Base-by-base conservation (phyloP, 352 stramenopile species). In the Discostella stelligera region DNA sequence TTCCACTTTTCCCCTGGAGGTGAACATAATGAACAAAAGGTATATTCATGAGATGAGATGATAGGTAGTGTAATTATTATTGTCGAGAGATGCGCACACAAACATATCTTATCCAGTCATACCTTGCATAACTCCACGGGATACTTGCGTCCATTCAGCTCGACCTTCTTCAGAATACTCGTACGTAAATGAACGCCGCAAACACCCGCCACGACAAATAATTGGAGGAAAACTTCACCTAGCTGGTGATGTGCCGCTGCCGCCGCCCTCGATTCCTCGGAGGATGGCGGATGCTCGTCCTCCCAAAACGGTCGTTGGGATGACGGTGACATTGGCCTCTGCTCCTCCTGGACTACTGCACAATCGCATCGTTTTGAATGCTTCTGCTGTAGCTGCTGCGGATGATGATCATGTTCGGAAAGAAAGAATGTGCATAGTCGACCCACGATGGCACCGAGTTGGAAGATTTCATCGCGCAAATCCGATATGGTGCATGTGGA, bases 131-230 rank as follows among this genome's bases (percentile, higher is more conserved):
- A 66, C 71, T 94, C 83, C 14, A 90, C 86, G n/a, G 88, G 88
- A 80, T 94, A 94, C 71, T 94, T 94, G 10, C 60, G 55, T 18
- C 54, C 71, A 72, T 94, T 94, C 11, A 92, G 60, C 65, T 88
- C 82, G 71, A 98, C 95, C 86, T 98, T 98, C 71, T 96, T 93
- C 25, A 95, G 89, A 41, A 97, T 91, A 50, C 92, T 94, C 14
- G 86, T 77, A 21, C 92, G 80, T 8, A 98, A 81, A 86, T 98
- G 91, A 30, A 98, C 88, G 16, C 94, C 87, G 73, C 95, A 97
- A 0, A 70, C 58, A 23, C 52, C 13, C 0, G 74, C 48, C 6
- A 77, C 66, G 1, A 16, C 14, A 44, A 83, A 81, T 37, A 91
- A 63, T 27, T 70, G 30, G 0, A 77, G 20, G 52, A 91, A 79